Base-by-base conservation (phyloP, 345 rosid genomes). In the Syzygium oleosum region DNA sequence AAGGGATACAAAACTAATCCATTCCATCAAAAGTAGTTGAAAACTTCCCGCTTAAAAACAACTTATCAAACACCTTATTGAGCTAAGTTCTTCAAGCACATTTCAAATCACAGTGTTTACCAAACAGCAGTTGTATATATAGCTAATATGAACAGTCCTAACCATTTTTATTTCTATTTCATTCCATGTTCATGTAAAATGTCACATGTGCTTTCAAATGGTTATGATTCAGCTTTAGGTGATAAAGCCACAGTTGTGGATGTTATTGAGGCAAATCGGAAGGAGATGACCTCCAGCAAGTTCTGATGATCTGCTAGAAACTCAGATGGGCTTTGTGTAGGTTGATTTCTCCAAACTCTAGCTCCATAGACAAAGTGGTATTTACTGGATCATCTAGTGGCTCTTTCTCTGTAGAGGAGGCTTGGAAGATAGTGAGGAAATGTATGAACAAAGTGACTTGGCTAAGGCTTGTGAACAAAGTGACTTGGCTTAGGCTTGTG, bases 151-250 rank as follows among this genome's bases (percentile, higher is more conserved):
- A 38, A 38, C 34, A n/a, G n/a, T 14, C 17, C 1, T n/a, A 13
- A n/a, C 1, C 17, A 61, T 61, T 61, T 63, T 15, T 31, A 7
- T 63, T 63, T 63, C 41, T 38, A 38, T 14, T 63, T 29, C 77
- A 29, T 63, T 29, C 11, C 10, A 7, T 29, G 9, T 29, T 2
- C 9, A 1, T 31, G 5, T 1, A 68, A 68, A 65, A 68, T 3
- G 5, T 31, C 4, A 8, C 43, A 17, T 9, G 25, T 63, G 46
- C 3, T 31, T 61, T 13, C 0, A 0, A 27, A 61, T 0, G 17
- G 5, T 3, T 31, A 68, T 17, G 46, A 68, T 68, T 68, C 79
- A 9, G 46, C 79, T 34, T 4, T 68, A 68, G 12, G 46, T 4
- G 1, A 68, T 4, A 68, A 68, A 9, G 25, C 7, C 13, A 68